Base-by-base conservation (phyloP, 2,329 filamentous ascomycete species). In the Monosporascus sp. region DNA sequence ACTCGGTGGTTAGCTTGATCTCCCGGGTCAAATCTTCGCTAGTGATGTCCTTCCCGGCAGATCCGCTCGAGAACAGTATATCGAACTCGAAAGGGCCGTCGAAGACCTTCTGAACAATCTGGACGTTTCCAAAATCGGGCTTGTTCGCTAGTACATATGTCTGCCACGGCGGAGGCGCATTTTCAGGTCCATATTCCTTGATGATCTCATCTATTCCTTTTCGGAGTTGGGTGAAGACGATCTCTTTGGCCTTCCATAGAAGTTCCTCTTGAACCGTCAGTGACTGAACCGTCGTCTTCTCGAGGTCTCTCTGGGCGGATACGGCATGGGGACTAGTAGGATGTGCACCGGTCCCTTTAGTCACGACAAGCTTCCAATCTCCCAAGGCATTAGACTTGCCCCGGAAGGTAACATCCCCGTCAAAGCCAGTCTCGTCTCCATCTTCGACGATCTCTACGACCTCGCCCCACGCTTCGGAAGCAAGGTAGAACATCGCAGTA, bases 11-110 rank as follows among this genome's bases (percentile, higher is more conserved):
- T 18, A 77, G 74, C 57, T 84, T 76, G 60, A 96, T 87, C 61
- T 88, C 81, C 50, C 83, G 73, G 1, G 86, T 88, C 17, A 97
- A 70, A 55, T 87, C 83, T 41, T 86, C 80, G 52, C 77, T 78
- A 5, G 72, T 78, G 37, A 82, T 59, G 18, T 80, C 76, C 59
- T 76, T 74, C 31, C 74, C 71, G 4, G 85, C 81, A 18, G 89
- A 92, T 15, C 75, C 84, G 54, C 92, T 96, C 5, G 89, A 90
- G 74, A 91, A 97, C 48, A 97, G 78, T 50, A 97, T 79, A 67
- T 97, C 94, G 62, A 97, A 97, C 74, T 92, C 90, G 64, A 97
- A 99, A 1, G 85, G 70, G 2, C 94, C 93, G 62, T 92, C 82
- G 62, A 96, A 97, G 2, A 91, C 83, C 72, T 96, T 97, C 71